Base-by-base conservation (phyloP, 768 basidiomycete species). In the Boletus bicolor region DNA sequence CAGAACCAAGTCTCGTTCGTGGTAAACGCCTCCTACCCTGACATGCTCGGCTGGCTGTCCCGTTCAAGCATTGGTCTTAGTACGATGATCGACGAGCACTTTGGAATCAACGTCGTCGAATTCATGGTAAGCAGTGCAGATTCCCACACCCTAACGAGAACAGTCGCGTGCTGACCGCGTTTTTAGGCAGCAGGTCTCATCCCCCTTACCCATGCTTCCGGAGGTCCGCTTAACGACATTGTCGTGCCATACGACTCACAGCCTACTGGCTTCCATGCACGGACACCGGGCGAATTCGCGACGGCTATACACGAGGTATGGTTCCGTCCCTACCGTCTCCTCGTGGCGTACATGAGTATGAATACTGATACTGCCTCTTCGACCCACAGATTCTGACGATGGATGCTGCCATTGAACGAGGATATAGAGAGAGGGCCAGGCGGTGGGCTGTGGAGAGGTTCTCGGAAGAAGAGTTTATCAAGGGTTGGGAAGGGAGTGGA, bases 21-120 rank as follows among this genome's bases (percentile, higher is more conserved):
- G 12, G 79, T 96, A 42, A 98, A 98, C 59, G 92, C 89, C 0
- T 75, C 89, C 5, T 98, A 89, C 60, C 67, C 83, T 0, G 79
- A 79, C 28, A 79, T 98, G 56, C 78, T 93, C 4, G 65, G 70
- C 6, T 86, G 87, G 80, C 77, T 99, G 2, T 83, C 87, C 7
- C 74, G 74, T 44, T 84, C 93, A 2, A 89, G 86, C 58, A 79
- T 98, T 15, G 95, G 96, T 0, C 68, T 98, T 26, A 95, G 91
- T 66, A 97, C 96, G 14, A 99, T 99, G 96, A 82, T 93, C 0
- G 94, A 98, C 66, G 96, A 99, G 71, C 96, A 99, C 69, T 99
- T 98, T 59, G 96, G 97, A 3, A 98, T 99, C 69, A 97, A 94
- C 63, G 80, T 99, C 37, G 96, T 99, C 8, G 96, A 99, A 70